Conservation (phyloP, 108 stramenopile genomes). For the Cylindrotheca closterium region DNA sequence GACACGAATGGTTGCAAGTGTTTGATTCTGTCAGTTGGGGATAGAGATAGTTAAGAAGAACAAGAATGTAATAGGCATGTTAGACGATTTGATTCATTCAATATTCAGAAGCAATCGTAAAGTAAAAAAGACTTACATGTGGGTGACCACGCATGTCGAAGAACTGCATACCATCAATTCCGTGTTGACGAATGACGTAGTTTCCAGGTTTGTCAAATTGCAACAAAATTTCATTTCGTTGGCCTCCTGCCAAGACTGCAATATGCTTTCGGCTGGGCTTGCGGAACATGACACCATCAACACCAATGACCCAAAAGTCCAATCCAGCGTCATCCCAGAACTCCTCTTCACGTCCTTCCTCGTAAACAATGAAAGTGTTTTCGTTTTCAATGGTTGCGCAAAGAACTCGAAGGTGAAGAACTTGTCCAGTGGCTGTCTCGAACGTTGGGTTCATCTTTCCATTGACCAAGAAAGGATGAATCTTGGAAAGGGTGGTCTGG, state of each 20-base stretch:
- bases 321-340: slow-evolving; percentile 30
- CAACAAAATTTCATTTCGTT: slow-evolving; percentile 42
- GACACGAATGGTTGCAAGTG: slow-evolving; percentile 6
- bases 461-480: slow-evolving; percentile 49
- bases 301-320: slow-evolving; percentile 40
- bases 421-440: slow-evolving; percentile 8
- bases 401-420: slow-evolving; percentile 32
- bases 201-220: slow-evolving; percentile 40
- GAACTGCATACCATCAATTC: slow-evolving; percentile 51
- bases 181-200: slow-evolving; percentile 45
- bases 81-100: no score
- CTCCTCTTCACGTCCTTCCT: slow-evolving; percentile 23
- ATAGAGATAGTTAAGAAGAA: no score
- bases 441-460: slow-evolving; percentile 33
- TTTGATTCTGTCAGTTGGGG: neutral
- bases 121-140: slow-evolving; percentile 6
- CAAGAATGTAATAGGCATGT: no score
- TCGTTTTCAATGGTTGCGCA: slow-evolving; percentile 48
- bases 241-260: slow-evolving; percentile 41
- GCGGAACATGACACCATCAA: slow-evolving; percentile 35
- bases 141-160: slow-evolving; percentile 54
- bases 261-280: slow-evolving; percentile 21
- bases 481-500: slow-evolving; percentile 45
- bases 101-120: no score
- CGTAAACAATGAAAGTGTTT: slow-evolving; percentile 48